A percentile compares a stretch with the other conserved stretches of the same genome.
These are phyloP conservation scores for Ceratocystis eucalypticola DNA, from an alignment of 2,329 filamentous ascomycete species.

Conservation along the genomic window DNA sequence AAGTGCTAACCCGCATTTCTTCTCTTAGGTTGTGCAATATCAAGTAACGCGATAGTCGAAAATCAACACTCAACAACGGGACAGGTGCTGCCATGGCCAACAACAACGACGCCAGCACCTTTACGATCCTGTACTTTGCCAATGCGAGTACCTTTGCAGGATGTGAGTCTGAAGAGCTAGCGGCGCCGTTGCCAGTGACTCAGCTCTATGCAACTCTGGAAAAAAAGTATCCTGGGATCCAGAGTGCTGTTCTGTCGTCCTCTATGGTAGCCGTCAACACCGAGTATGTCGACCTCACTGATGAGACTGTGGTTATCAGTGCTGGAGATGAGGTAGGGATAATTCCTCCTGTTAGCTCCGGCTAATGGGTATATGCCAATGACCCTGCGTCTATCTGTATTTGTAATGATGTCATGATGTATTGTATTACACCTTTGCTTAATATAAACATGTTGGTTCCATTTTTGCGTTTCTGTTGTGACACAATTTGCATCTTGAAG, in stretches of 20 bases:
- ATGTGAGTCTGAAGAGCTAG: constrained; percentile 51
- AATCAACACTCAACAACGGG: background rate
- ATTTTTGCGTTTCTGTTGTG: background rate
- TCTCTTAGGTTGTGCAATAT: background rate
- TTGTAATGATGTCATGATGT: constrained; percentile 2
- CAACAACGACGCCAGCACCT: constrained; percentile 26
- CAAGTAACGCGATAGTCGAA: background rate
- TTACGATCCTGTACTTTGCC: constrained; percentile 73
- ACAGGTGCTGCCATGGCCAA: background rate
- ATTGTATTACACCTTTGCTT: background rate
- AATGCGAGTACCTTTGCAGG: constrained; percentile 56
- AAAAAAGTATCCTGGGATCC: constrained; percentile 55
- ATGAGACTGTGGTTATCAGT: constrained; percentile 41
- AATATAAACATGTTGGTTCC: background rate
- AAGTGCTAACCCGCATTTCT: background rate
- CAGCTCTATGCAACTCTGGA: constrained; percentile 57
- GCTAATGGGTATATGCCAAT: constrained; percentile 31
- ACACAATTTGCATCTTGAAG: background rate
- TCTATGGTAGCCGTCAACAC: constrained; percentile 70
- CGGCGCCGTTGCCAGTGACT: constrained; percentile 49
- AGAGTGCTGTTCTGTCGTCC: constrained; percentile 51
- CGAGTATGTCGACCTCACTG: constrained; percentile 60
- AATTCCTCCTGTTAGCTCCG: constrained; percentile 78
- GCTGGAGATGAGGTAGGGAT: constrained; percentile 75
- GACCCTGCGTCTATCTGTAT: background rate